Evolutionary conservation across 2,329 filamentous ascomycete species (phyloP), one percentile per base, ranked within the genome.

Genomic region (Fusarium sublunatum): DNA sequence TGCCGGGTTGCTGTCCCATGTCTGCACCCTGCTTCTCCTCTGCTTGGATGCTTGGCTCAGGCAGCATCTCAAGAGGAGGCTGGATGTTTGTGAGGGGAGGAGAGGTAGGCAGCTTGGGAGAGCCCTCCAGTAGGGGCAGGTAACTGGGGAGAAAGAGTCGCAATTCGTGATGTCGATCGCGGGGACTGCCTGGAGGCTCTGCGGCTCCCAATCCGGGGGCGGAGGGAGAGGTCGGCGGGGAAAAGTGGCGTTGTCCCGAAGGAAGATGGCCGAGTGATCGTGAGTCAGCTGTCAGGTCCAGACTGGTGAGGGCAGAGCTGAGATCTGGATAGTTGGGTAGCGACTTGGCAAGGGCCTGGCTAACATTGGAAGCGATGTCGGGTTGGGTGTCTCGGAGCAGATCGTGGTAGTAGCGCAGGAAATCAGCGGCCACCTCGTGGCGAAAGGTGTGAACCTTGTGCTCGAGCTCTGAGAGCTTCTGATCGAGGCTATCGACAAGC

Each of bases 91-190:
- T 51, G 36, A 65, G 45, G 34, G 61, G 62, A 51, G 68, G 51
- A 26, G 64, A 58, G 34, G 26, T 43, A 35, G 70, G 69, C 40
- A 67, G 61, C 52, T 61, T 57, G 43, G 70, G 68, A 54, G 71
- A 70, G 61, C 79, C 78, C 64, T 88, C 86, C 51, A 89, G 81
- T 52, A 89, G 77, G 40, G 86, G 86, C 52, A 90, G 80, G 69
- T 85, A 89, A 60, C 77, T 83, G 26, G 86, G 87, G 32, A 83
- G 88, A 70, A 89, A 89, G 57, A 89, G 75, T 59, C 86, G 82
- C 63, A 89, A 83, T 65, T 88, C 86, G 70, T 78, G 76, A 65
- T 88, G 85, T 58, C 84, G 82, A 56, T 84, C 82, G 75, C 83
- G 83, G 46, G 81, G 79, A 68, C 78, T 81, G 64, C 77, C 70